phyloP scores from a whole-genome alignment of 2,329 filamentous ascomycete genomes.

The Chrysoporthe deuterocubensis region DNA sequence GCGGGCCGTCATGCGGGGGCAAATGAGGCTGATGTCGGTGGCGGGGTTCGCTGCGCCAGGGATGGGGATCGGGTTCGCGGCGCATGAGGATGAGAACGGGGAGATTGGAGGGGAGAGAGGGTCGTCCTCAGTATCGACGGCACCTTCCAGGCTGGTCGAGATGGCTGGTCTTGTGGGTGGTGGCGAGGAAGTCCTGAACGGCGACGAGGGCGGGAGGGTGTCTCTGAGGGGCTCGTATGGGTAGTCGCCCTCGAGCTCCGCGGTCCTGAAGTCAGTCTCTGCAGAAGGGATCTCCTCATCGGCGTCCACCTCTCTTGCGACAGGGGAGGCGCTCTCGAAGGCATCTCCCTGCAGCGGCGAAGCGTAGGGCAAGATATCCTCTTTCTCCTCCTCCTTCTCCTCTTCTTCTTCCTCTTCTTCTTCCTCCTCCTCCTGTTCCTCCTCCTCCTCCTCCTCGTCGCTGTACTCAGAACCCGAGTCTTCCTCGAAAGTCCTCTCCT shows the following conservation, averaged over 20 bases:
- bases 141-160: background rate
- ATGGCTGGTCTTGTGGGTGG: background rate
- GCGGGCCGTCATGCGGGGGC: background rate
- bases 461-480: background rate
- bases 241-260: background rate
- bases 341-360: constrained; percentile 1
- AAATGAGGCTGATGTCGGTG: background rate
- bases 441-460: background rate
- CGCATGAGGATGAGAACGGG: background rate
- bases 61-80: background rate
- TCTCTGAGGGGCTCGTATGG: background rate
- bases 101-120: background rate
- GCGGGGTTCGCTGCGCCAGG: background rate
- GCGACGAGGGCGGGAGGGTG: background rate
- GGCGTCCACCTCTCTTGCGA: background rate
- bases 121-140: constrained; percentile 1
- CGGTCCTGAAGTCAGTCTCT: too few species aligned
- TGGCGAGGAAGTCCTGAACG: background rate
- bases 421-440: background rate
- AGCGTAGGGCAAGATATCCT: background rate
- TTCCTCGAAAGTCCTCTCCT: background rate
- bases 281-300: background rate
- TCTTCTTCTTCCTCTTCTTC: background rate
- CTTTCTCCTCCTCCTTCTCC: background rate
- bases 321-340: background rate